Base-by-base conservation (phyloP, 192 early-diverging fungal genomes). In the Coemansia interrupta region DNA sequence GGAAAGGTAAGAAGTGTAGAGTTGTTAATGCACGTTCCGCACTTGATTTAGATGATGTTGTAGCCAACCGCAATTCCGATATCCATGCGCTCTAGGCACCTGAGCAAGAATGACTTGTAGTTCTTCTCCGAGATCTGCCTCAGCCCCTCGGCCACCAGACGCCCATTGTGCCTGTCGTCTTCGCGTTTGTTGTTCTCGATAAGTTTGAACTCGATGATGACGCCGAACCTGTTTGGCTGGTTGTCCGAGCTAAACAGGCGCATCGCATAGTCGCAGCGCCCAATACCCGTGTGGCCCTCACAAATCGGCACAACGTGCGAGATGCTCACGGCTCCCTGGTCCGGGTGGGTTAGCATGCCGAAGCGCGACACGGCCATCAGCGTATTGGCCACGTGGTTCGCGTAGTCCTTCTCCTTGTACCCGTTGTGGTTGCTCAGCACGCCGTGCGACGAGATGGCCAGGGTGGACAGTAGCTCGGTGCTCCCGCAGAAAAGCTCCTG, bases 341-440 rank as follows among this genome's bases (percentile, higher is more conserved):
- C 32, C 9, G 70, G 70, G n/a, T 73, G 70, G 2, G 70, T 63
- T 0, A 73, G 61, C 61, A 66, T 59, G 45, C 71, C 64, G 23
- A 66, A 67, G 3, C 71, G 60, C 15, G 60, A 63, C 30, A 73
- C 64, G 20, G 64, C 64, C 56, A 66, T 47, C 28, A 67, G 30
- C 0, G 71, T 63, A 17, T 66, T 66, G 50, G 71, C 64, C 7
- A 73, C 45, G 26, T 73, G 71, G 61, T 73, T 73, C 53, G 71
- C 64, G 42, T 73, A 73, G 52, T 73, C 64, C 10, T 56, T 60
- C 28, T 73, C 65, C 1, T 17, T n/a, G 22, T 58, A 67, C 24
- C 39, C 39, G 52, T 67, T 68, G 58, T 73, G 71, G 61, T 68
- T 73, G 52, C 65, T 73, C 20, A 67, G 48, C 26, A 68, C 64